Conservation (phyloP, 768 basidiomycete species). For the Tulasnella sp. region DNA sequence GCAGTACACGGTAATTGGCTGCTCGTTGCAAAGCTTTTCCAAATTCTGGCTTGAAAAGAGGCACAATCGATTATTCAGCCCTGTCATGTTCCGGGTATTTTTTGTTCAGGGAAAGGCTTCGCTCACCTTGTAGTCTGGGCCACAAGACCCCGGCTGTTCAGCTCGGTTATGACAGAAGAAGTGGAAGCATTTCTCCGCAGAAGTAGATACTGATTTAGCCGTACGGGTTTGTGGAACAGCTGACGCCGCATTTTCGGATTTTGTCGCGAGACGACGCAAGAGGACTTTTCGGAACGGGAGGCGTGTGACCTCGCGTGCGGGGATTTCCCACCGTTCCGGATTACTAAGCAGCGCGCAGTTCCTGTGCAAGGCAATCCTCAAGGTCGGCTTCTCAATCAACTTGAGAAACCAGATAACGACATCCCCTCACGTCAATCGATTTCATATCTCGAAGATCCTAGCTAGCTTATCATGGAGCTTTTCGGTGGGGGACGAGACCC, state of each 20-base stretch:
- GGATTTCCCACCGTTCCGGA: background rate
- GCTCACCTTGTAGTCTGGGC: conserved; percentile 19
- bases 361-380: background rate
- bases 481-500: background rate
- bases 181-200: background rate
- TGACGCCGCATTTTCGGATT: conserved; percentile 5
- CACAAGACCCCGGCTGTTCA: conserved; percentile 8
- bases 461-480: background rate
- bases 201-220: background rate
- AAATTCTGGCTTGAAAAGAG: conserved; percentile 2
- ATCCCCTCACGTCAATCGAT: background rate
- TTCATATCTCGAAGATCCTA: background rate
- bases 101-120: background rate
- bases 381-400: background rate
- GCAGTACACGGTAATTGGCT: conserved; percentile 58
- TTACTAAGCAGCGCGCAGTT: too few species aligned
- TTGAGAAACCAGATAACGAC: background rate
- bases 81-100: background rate
- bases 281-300: conserved; percentile 8
- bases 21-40: background rate
- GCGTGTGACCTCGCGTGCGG: background rate
- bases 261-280: background rate
- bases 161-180: conserved; percentile 1
- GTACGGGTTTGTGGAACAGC: background rate
- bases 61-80: background rate